Base-by-base conservation (phyloP, 805 yeast species). In the Pichia cabralensis region DNA sequence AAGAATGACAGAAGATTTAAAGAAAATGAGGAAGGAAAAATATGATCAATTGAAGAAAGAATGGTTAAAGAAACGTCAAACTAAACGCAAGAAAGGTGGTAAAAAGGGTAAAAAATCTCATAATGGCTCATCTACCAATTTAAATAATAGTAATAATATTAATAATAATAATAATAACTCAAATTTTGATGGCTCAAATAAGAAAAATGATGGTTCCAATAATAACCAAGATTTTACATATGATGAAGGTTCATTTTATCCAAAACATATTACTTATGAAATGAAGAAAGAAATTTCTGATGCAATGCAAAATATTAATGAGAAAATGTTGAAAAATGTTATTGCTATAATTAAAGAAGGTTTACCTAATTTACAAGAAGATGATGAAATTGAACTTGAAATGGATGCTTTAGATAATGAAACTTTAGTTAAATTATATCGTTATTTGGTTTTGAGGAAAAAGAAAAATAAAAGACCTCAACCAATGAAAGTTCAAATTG, bases 281-380 rank as follows among this genome's bases (percentile, higher is more conserved):
- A 89, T 89, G 97, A 92, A 92, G 70, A 83, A 84, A 54, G 92
- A 85, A 55, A 77, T 92, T 39, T 75, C 86, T 36, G 96, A 86
- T 52, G 77, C 77, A 46, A 88, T 92, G 54, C 76, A 79, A 34
- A 76, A 75, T 39, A 54, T 70, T 33, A 72, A 85, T 28, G 94
- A 86, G 45, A 75, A 79, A 57, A 84, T 83, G 61, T 64, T 89
- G 48, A 82, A 79, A 47, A 80, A 81, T 40, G 94, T 86, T 22
- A 70, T 89, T 42, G 74, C 80, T 33, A 85, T 92, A 42, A 85
- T 92, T 45, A 80, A 80, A 51, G 92, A 82, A 55, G 68, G 77
- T 34, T 65, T 78, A 70, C 76, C 77, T 5, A 81, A 73, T 41
- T 65, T 71, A 47, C 71, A 67, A 39, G 76, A 71, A 48, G 89